Evolutionary conservation across 2,329 filamentous ascomycete genomes (phyloP), one percentile per base, ranked within the genome.

Genomic region (Colletotrichum acutatum): DNA sequence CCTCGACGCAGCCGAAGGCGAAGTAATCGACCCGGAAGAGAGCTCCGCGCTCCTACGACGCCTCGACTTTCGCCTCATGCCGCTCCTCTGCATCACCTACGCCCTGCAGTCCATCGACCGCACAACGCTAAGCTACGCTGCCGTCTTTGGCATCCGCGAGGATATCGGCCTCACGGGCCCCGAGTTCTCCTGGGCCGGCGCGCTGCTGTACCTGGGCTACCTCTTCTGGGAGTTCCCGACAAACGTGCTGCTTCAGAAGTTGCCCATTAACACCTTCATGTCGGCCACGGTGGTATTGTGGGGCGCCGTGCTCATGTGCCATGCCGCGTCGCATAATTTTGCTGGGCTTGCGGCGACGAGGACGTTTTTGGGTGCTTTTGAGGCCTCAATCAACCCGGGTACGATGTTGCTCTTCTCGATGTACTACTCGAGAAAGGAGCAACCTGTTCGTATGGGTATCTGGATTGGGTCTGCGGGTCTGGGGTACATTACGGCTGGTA

Each of bases 401-500:
- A 86, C 86, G 68, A 82, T 82, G 22, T 79, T 87, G 76, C 82
- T 87, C 57, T 87, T 85, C 1, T 81, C 81, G 3, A 83, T 86
- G 77, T 88, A 85, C 80, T 88, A 88, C 75, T 77, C 83, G 0
- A 79, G 83, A 1, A 79, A 79, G 53, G 90, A 93, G 76, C 91
- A 93, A 78, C 90, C 91, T 0, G 78, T 91, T 16, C 85, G 91
- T 0, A 86, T 92, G 5, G 90, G 90, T 0, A 86, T 87, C 26
- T 93, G 91, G 91, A 93, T 93, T 74, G 84, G 88, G 3, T 91
- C 89, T 0, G 92, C 89, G 54, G 90, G 90, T 0, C 66, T 86
- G 1, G 88, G 88, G 0, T 90, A 86, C 8, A 89, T 92, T 46
- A 78, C 90, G 19, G 90, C 89, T 0, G 88, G 87, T 0, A 83